Evolutionary conservation across 768 basidiomycete genomes (phyloP), one percentile per base, ranked within the genome.

Genomic region (Leucosporidium yakuticum): DNA sequence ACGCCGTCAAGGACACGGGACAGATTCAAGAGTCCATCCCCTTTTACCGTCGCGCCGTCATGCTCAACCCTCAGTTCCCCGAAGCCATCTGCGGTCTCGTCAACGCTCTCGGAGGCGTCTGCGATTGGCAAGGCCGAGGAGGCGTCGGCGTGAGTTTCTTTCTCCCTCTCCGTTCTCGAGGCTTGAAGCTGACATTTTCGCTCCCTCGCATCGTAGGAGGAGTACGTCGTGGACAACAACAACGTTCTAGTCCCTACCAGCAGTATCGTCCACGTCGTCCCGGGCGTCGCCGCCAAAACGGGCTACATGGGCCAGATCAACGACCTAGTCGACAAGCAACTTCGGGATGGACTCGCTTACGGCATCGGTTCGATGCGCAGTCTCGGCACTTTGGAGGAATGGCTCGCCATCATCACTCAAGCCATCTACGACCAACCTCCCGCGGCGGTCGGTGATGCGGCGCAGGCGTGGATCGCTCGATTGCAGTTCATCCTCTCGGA

Each of bases 41-140:
- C 19, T 84, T 81, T 75, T 84, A 83, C 62, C 76, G 79, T 20
- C 79, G 82, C 17, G 83, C 83, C 5, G 78, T 82, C 23, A 69
- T 77, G 23, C 76, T 77, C 20, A 82, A 83, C 68, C 80, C 83
- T 9, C 70, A 79, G 21, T 80, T 84, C 25, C 77, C 81, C 0
- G 83, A 84, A 67, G 83, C 82, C 1, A 77, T 83, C 20, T 83
- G 83, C 67, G 83, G 83, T 23, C 70, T 83, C n/a, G 80, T 76
- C 56, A 82, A 81, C 62, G 79, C 83, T 20, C 79, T 81, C 48
- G 79, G 78, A 61, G 80, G 83, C 0, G 76, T 84, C 17, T 84
- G 83, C 70, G 81, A 82, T 70, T 84, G 80, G 80, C 74, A 78
- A 20, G 82, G 82, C 55, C 65, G 78, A 66, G 81, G 75, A 54